These are phyloP conservation scores for Ascochyta viciae-villosae DNA, from an alignment of 2,329 filamentous ascomycete species.

Conservation along the genomic window DNA sequence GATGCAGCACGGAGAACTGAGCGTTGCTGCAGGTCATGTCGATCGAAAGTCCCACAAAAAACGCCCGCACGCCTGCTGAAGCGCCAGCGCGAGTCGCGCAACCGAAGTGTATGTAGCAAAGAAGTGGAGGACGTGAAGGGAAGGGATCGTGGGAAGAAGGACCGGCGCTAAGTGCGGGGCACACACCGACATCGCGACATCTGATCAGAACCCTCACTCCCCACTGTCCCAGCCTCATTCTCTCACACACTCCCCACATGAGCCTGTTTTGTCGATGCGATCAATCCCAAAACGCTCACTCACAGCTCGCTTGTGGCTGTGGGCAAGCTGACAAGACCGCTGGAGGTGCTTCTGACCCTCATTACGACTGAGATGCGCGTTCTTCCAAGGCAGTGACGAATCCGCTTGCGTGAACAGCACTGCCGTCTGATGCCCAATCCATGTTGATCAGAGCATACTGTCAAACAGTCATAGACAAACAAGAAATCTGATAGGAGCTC, in stretches of 20 bases:
- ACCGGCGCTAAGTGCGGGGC: constrained; percentile 31
- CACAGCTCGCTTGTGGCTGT: constrained; percentile 33
- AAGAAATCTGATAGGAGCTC: constrained; percentile 5
- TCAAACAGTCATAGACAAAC: constrained; percentile 10
- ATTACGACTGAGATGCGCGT: constrained; percentile 24
- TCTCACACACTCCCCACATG: constrained; percentile 14
- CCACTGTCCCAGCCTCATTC: constrained; percentile 33
- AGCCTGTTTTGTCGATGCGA: constrained; percentile 23
- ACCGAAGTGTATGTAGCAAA: constrained; percentile 21
- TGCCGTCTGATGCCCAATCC: constrained; percentile 1
- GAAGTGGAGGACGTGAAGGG: constrained; percentile 16
- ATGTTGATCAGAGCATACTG: background rate
- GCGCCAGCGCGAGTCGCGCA: constrained; percentile 17
- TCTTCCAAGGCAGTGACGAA: constrained; percentile 20
- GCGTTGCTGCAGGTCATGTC: constrained; percentile 43
- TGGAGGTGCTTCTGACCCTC: constrained; percentile 18
- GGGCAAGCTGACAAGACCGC: constrained; percentile 31
- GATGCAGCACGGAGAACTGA: constrained; percentile 30
- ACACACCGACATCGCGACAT: constrained; percentile 26
- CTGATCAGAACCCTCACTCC: constrained; percentile 10
- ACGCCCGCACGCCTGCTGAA: constrained; percentile 9
- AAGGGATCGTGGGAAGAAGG: constrained; percentile 16
- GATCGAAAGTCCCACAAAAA: constrained; percentile 34
- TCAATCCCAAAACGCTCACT: constrained; percentile 27
- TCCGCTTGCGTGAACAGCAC: constrained; percentile 39